Evolutionary conservation across 2,329 filamentous ascomycete genomes (phyloP).

Genomic region (Penicillium sp.): DNA sequence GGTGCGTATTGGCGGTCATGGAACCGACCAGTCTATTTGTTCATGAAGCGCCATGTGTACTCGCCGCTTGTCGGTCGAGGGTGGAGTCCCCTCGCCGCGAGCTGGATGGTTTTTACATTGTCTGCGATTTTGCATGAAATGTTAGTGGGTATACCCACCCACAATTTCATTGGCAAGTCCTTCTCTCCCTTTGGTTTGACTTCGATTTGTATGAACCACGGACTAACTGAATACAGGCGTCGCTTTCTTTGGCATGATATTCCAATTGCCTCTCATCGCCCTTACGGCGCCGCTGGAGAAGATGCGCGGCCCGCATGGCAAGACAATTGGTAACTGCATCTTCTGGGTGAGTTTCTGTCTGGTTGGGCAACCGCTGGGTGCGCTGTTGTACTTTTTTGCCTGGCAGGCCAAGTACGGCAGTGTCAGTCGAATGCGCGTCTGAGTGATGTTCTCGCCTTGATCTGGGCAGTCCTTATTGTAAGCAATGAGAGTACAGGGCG

Average conservation of each 20-base stretch:
- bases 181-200: not conserved
- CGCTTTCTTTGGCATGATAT: slow-evolving; percentile 90
- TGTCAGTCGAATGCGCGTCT: slow-evolving; percentile 53
- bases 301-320: slow-evolving; percentile 72
- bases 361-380: slow-evolving; percentile 90
- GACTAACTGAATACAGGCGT: slow-evolving; percentile 61
- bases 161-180: slow-evolving; percentile 80
- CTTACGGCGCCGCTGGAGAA: slow-evolving; percentile 79
- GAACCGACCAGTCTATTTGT: slow-evolving; percentile 97
- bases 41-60: slow-evolving; percentile 94
- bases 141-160: slow-evolving; percentile 89
- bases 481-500: not conserved
- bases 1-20: slow-evolving; percentile 92
- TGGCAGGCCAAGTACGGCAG: slow-evolving; percentile 98
- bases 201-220: not conserved
- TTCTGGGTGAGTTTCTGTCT: slow-evolving; percentile 98
- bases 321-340: slow-evolving; percentile 83
- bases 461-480: not conserved
- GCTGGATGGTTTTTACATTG: slow-evolving; percentile 80
- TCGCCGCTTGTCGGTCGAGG: slow-evolving; percentile 83
- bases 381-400: slow-evolving; percentile 92
- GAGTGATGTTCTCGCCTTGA: not conserved
- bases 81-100: slow-evolving; percentile 70
- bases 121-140: slow-evolving; percentile 90
- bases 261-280: slow-evolving; percentile 85